Base-by-base conservation (phyloP, 169 alveolate species). In the Nephromyces sp. region DNA sequence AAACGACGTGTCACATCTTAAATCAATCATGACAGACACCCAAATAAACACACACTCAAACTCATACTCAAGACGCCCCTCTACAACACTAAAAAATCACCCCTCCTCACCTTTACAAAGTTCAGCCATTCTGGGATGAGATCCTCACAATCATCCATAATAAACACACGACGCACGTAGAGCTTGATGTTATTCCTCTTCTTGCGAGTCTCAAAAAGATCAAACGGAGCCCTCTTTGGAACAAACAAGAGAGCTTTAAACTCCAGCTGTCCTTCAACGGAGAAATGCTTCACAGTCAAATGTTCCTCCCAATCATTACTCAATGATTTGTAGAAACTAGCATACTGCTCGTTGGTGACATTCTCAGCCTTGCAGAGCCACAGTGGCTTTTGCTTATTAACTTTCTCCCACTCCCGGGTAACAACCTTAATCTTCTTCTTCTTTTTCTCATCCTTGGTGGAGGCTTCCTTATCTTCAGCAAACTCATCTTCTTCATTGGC, bases 271-370 rank as follows among this genome's bases (percentile, higher is more conserved):
- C 99, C 86, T 86, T 96, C 99, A 61, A 97, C 99, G 43, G 98
- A 90, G 89, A 97, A 95, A 85, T 97, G 98, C 90, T 95, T 95
- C 35, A 94, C 98, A 27, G 98, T 96, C 74, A 95, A 77, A 80
- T 95, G 99, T 67, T 97, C 99, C 85, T 97, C 99, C 99, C 99
- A 97, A 84, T 96, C 99, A 82, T 97, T 97, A 79, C 99, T 88
- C 68, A 96, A 84, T 64, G 95, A 85, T 92, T 97, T 97, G 90
- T 97, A 97, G 93, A 97, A 97, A 79, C 95, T 78, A 34, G 98
- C 96, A 80, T 97, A 97, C 85, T 97, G 99, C 82, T 97, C 99
- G 85, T 94, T 92, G 32, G 99, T 93, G 61, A 97, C 96, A 30
- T 94, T 98, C 80, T 95, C 98, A 35, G 98, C 97, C 87, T 92